phyloP scores from a whole-genome alignment of 2,329 filamentous ascomycete genomes.

The Sporothrix humicola region DNA sequence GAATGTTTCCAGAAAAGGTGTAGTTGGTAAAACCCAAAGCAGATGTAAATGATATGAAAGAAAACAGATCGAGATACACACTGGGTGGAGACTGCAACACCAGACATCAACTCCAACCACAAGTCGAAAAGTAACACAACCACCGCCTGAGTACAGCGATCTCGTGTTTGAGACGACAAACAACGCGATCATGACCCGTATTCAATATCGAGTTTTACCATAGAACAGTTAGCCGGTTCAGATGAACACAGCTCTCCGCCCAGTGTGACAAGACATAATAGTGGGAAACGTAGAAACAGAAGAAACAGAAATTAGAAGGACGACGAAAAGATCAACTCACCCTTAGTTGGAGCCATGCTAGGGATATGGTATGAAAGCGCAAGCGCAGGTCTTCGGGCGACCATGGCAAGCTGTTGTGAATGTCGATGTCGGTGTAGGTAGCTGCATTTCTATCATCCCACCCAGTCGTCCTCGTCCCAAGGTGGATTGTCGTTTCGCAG shows the following conservation, averaged over 20 bases:
- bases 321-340: constrained; percentile 35
- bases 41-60: constrained; percentile 3
- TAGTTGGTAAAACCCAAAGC: not conserved
- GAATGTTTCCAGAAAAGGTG: not conserved
- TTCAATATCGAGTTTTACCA: not conserved
- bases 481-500: constrained; percentile 45
- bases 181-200: not conserved
- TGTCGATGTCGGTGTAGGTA: not conserved
- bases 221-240: not conserved
- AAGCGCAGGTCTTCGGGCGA: constrained; percentile 41
- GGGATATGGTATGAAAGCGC: constrained; percentile 50
- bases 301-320: not conserved
- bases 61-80: not conserved
- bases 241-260: not conserved
- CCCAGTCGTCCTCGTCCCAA: constrained; percentile 46
- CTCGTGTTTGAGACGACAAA: not conserved
- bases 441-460: constrained; percentile 44
- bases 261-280: not conserved
- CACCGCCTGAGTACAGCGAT: not conserved
- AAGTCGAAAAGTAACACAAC: not conserved
- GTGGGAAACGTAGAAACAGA: not conserved
- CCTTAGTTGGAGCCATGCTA: constrained; percentile 48
- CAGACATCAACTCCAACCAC: not conserved
- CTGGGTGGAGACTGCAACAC: not conserved
- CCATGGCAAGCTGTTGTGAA: constrained; percentile 36